phyloP scores from a whole-genome alignment of 2,329 filamentous ascomycete species.

The Zasmidium citrigriseum region DNA sequence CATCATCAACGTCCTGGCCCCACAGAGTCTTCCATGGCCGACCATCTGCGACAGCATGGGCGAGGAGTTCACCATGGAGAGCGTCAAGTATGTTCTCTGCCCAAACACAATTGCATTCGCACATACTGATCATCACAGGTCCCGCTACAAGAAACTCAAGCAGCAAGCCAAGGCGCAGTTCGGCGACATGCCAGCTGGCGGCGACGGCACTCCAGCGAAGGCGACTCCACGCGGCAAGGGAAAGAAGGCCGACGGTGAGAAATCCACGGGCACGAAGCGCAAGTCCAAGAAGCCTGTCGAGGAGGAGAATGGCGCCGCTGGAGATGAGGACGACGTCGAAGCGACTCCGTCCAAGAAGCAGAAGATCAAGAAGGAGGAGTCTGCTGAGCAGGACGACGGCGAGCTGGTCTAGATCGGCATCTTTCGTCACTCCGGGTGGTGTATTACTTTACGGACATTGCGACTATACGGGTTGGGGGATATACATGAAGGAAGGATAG shows the following conservation, averaged over 20 bases:
- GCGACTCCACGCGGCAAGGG: neutral
- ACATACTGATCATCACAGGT: neutral
- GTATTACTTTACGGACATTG: too few species aligned
- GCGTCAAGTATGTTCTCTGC: neutral
- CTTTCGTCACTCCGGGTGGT: too few species aligned
- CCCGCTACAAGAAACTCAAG: constrained; percentile 5
- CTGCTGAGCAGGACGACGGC: neutral
- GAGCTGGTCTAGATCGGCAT: neutral
- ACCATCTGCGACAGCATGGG: constrained; percentile 7
- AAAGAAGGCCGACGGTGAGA: neutral
- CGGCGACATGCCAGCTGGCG: neutral
- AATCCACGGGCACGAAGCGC: neutral
- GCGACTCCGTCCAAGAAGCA: constrained; percentile 2
- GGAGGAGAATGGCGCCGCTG: neutral
- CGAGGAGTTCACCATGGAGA: neutral
- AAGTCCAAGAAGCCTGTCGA: neutral
- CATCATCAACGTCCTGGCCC: constrained; percentile 9
- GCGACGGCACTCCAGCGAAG: too few species aligned
- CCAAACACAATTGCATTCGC: neutral
- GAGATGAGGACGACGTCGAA: neutral
- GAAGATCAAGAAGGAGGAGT: constrained; percentile 8
- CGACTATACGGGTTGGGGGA: too few species aligned
- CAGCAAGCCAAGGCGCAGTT: neutral
- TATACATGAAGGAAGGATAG: too few species aligned
- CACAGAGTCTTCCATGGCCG: constrained; percentile 2